Evolutionary conservation across 2,329 filamentous ascomycete species (phyloP).

Genomic region (Zymoseptoria pseudotritici): DNA sequence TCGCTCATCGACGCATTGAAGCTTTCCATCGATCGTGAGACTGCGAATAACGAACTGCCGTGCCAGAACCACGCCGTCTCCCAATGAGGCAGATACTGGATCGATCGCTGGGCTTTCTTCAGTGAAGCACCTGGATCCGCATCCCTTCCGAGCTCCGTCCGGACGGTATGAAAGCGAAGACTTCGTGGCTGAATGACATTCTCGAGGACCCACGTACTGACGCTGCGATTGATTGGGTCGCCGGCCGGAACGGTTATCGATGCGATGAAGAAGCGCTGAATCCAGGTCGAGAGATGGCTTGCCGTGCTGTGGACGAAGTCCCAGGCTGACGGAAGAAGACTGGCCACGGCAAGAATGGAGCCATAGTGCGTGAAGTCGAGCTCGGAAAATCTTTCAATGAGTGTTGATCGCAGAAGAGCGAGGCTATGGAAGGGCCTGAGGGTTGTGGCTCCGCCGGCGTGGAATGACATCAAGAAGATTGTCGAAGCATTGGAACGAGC

Average conservation of each 20-base stretch:
- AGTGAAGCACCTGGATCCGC: conserved; percentile 15
- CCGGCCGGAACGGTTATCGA: conserved; percentile 18
- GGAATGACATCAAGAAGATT: conserved; percentile 8
- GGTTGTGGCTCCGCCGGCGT: conserved; percentile 14
- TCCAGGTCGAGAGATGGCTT: conserved; percentile 14
- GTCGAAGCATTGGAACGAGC: conserved; percentile 2
- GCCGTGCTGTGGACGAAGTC: conserved; percentile 13
- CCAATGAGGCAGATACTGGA: conserved; percentile 21
- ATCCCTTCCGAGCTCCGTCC: conserved; percentile 16
- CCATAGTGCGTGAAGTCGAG: conserved; percentile 21
- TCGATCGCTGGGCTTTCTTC: conserved; percentile 17
- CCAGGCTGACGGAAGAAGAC: conserved; percentile 17
- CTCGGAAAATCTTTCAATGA: conserved; percentile 11
- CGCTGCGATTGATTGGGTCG: conserved; percentile 19
- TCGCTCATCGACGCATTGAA: conserved; percentile 15
- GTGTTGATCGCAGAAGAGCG: conserved; percentile 10
- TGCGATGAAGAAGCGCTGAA: conserved; percentile 20
- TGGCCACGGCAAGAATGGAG: conserved; percentile 16
- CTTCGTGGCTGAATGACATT: conserved; percentile 16
- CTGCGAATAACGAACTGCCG: conserved; percentile 11
- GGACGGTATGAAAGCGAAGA: conserved; percentile 18
- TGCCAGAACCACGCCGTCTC: conserved; percentile 19
- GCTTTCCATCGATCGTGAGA: conserved; percentile 13
- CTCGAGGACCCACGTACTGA: conserved; percentile 20
- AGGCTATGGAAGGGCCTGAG: conserved; percentile 8